Evolutionary conservation across 495 filamentous ascomycete genomes (phyloP).

Genomic region (Hypoxylon fragiforme): DNA sequence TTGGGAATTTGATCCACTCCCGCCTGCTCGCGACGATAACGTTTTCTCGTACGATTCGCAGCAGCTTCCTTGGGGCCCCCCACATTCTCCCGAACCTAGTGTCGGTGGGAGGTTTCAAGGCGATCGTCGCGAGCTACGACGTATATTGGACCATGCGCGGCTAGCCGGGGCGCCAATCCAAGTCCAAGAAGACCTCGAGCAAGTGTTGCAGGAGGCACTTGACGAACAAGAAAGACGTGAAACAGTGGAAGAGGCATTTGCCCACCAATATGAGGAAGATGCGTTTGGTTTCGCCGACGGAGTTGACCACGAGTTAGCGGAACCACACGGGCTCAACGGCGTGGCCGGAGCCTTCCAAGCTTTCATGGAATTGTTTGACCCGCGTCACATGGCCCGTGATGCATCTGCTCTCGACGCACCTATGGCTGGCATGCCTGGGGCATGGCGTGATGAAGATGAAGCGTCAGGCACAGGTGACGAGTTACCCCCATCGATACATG

Average conservation of each 20-base stretch:
- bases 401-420: no score
- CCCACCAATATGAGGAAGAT: background rate
- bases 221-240: no score
- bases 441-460: no score
- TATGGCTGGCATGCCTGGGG: background rate
- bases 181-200: conserved; percentile 6
- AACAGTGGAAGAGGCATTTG: conserved; percentile 14
- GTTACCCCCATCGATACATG: no score
- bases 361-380: conserved; percentile 21
- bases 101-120: background rate
- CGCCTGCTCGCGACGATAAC: conserved; percentile 55
- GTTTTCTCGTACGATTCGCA: conserved; percentile 50
- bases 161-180: conserved; percentile 13
- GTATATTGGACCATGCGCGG: conserved; percentile 14
- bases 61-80: conserved; percentile 35
- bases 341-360: conserved; percentile 9
- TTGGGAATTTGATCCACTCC: conserved; percentile 71
- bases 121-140: conserved; percentile 9
- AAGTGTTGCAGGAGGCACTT: conserved; percentile 6
- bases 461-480: no score
- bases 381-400: background rate
- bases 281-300: background rate
- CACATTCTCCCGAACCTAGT: background rate
- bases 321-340: no score
- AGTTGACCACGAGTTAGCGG: no score